These are phyloP conservation scores for Ophiostoma piceae DNA, from an alignment of 2,329 filamentous ascomycete species.

Conservation along the genomic window DNA sequence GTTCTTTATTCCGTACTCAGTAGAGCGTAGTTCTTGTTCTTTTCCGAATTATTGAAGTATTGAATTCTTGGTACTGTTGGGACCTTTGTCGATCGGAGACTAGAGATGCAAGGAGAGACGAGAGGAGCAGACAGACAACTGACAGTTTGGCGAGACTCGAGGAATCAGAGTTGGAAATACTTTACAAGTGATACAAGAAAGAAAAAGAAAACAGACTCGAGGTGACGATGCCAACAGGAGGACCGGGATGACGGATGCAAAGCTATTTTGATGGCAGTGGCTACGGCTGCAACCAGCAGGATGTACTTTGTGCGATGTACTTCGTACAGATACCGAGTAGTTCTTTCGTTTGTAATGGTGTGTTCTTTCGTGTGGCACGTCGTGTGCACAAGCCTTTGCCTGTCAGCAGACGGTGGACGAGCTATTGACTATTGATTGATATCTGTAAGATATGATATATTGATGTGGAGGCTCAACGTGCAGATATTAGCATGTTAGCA, in stretches of 20 bases:
- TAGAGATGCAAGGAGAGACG: slow-evolving; percentile 10
- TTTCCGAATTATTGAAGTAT: neutral
- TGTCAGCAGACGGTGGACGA: neutral
- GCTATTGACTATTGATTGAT: neutral
- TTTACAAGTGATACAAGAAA: neutral
- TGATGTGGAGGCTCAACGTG: neutral
- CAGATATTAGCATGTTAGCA: neutral
- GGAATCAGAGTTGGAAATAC: neutral
- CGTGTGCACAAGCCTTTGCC: slow-evolving; percentile 3
- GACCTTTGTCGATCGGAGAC: neutral
- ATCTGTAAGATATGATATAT: neutral
- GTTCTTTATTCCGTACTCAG: neutral
- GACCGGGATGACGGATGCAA: neutral
- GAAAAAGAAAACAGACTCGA: neutral
- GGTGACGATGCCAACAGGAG: neutral
- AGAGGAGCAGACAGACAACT: neutral
- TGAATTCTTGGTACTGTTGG: neutral
- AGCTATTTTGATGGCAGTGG: neutral
- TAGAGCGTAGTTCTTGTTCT: neutral
- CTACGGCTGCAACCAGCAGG: neutral
- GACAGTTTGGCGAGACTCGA: neutral
- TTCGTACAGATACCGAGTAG: neutral
- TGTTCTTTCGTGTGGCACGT: neutral
- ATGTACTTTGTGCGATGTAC: too few relatives aligned
- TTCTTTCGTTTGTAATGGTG: neutral